These are phyloP conservation scores for Wickerhamomyces strasburgensis DNA, from an alignment of 805 yeast species.

Conservation along the genomic window DNA sequence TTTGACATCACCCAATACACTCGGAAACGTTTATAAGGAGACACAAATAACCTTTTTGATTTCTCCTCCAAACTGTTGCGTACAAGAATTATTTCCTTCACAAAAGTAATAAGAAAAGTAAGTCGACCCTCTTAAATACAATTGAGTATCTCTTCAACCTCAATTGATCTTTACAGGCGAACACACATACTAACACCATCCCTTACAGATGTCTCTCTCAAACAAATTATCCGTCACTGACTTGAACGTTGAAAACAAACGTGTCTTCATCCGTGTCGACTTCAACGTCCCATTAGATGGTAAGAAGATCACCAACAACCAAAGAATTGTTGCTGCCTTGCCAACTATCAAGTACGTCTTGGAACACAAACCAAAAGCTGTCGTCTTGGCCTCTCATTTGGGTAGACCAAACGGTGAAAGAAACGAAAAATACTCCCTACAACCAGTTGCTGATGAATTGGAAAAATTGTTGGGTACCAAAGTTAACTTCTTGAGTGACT, in stretches of 20 bases:
- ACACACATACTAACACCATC: slow-evolving; percentile 3
- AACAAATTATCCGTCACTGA: slow-evolving; percentile 92
- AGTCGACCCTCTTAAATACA: too few species aligned
- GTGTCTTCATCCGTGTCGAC: slow-evolving; percentile 98
- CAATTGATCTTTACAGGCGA: neutral
- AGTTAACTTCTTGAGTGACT: slow-evolving; percentile 82
- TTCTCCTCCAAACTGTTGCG: too few species aligned
- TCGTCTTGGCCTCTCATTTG: slow-evolving; percentile 92
- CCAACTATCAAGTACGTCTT: slow-evolving; percentile 96
- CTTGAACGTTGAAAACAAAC: slow-evolving; percentile 78
- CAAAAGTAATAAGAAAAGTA: too few species aligned
- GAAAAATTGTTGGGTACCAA: slow-evolving; percentile 65
- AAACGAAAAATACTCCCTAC: slow-evolving; percentile 79
- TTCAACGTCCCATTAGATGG: slow-evolving; percentile 96
- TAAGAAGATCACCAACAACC: slow-evolving; percentile 95
- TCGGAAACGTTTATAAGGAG: neutral
- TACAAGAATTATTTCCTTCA: neutral
- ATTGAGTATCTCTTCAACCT: too few species aligned
- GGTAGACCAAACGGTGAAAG: slow-evolving; percentile 99
- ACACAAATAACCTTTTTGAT: neutral
- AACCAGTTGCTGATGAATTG: slow-evolving; percentile 91
- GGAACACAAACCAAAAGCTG: slow-evolving; percentile 86
- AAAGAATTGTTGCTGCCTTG: slow-evolving; percentile 98
- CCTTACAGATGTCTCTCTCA: slow-evolving; percentile 76
- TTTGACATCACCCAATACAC: neutral